These are phyloP conservation scores for Opeltia flavorubescens DNA, from an alignment of 495 filamentous ascomycete genomes.

Conservation along the genomic window DNA sequence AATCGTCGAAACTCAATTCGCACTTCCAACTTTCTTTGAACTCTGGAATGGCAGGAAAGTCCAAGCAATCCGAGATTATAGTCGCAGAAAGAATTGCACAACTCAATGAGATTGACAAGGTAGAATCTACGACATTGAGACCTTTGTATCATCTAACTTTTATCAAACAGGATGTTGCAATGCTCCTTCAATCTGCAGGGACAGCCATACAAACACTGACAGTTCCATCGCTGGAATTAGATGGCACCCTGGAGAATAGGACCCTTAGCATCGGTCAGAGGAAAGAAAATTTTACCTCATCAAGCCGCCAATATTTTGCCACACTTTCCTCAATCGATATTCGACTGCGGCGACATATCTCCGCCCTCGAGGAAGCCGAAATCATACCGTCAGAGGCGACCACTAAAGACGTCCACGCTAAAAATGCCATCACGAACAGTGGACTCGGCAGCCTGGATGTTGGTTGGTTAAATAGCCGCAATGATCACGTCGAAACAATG, in stretches of 20 bases:
- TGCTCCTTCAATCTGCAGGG: conserved; percentile 53
- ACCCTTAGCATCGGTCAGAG: conserved; percentile 29
- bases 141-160: not conserved
- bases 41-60: conserved; percentile 3
- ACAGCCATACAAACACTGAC: conserved; percentile 57
- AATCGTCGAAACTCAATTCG: not conserved
- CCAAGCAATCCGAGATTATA: conserved; percentile 30
- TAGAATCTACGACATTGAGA: conserved; percentile 25
- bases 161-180: conserved; percentile 34
- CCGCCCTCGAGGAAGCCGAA: conserved; percentile 61
- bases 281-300: conserved; percentile 43
- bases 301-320: conserved; percentile 52
- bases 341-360: conserved; percentile 60
- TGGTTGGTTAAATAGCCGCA: conserved; percentile 72
- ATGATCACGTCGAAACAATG: conserved; percentile 58
- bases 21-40: not conserved
- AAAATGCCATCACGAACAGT: conserved; percentile 31
- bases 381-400: conserved; percentile 42
- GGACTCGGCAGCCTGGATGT: conserved; percentile 56
- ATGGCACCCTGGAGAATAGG: conserved; percentile 18
- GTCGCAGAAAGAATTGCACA: conserved; percentile 62
- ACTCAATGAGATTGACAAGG: conserved; percentile 61
- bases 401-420: conserved; percentile 11
- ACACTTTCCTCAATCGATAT: conserved; percentile 56
- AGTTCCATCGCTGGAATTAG: conserved; percentile 24